Percentiles rank a stretch among this genome's conserved stretches.
These are phyloP conservation scores for Taphrina flavorubra DNA, from an alignment of 1,139 yeast genomes.

Conservation along the genomic window DNA sequence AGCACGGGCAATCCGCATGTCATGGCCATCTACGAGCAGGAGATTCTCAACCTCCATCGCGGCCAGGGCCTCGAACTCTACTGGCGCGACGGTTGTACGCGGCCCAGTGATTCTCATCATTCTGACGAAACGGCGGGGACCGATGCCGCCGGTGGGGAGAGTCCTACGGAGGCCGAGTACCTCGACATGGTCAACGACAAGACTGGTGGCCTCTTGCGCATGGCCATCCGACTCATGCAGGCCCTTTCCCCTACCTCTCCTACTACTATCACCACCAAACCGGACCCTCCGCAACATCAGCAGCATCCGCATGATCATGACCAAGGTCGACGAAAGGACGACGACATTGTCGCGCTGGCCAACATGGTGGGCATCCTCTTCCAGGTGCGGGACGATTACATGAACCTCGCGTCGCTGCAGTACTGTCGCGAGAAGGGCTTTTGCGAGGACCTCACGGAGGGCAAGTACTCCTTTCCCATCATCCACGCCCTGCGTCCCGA, in stretches of 20 bases:
- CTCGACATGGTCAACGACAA: constrained; percentile 81
- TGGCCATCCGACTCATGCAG: constrained; percentile 70
- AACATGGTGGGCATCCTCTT: constrained; percentile 79
- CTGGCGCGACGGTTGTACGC: constrained; percentile 68
- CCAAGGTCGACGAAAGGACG: neutral
- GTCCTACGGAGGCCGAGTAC: constrained; percentile 75
- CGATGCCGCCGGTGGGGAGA: constrained; percentile 50
- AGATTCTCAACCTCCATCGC: constrained; percentile 76
- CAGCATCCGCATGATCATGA: neutral
- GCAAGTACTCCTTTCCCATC: constrained; percentile 84
- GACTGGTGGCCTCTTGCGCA: constrained; percentile 84
- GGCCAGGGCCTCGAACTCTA: constrained; percentile 89
- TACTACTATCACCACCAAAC: no score
- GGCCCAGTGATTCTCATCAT: no score
- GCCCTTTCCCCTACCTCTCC: constrained; percentile 46
- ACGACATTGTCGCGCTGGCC: constrained; percentile 63
- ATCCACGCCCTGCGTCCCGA: constrained; percentile 62
- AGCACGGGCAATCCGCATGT: constrained; percentile 17
- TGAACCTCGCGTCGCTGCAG: constrained; percentile 58
- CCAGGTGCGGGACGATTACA: constrained; percentile 68
- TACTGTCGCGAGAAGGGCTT: constrained; percentile 72
- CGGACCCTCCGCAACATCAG: no score
- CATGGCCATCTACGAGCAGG: constrained; percentile 57
- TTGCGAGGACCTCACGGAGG: constrained; percentile 88
- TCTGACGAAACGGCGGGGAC: no score